phyloP scores from a whole-genome alignment of 345 rosid species.

The Murraya koenigii region DNA sequence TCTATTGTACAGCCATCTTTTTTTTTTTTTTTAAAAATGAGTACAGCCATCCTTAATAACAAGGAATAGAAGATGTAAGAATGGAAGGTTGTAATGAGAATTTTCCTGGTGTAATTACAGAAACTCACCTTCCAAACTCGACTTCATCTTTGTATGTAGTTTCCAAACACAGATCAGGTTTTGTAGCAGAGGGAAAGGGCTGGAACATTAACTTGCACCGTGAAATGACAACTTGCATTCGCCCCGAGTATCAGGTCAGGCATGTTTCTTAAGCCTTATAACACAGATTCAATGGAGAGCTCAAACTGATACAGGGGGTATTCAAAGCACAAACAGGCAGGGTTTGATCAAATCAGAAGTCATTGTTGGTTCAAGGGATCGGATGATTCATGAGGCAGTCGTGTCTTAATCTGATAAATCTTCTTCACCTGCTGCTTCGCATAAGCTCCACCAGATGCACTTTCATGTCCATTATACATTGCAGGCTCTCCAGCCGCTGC shows the following conservation, averaged over 20 bases:
- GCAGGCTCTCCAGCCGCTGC: conserved; percentile 30
- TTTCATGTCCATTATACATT: conserved; percentile 36
- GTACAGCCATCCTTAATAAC: not conserved
- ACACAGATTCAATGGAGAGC: not conserved
- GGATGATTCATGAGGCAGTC: conserved; percentile 24
- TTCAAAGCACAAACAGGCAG: not conserved
- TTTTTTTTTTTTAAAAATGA: too few relatives aligned
- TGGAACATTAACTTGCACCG: not conserved
- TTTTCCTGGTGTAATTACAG: not conserved
- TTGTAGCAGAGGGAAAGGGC: not conserved
- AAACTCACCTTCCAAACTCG: not conserved
- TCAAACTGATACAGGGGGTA: not conserved
- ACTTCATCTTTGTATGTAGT: not conserved
- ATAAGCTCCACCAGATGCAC: conserved; percentile 30
- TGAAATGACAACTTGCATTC: not conserved
- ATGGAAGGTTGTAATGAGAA: not conserved
- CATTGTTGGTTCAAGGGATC: conserved; percentile 23
- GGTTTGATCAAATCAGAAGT: not conserved
- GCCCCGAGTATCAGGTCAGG: not conserved
- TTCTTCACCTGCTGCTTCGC: conserved; percentile 52
- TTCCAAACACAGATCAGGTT: not conserved
- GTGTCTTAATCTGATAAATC: conserved; percentile 58
- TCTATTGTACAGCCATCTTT: not conserved
- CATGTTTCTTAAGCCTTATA: not conserved
- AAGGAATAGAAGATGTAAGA: not conserved